phyloP scores from a whole-genome alignment of 192 early-diverging fungal genomes.

The Podila verticillata region DNA sequence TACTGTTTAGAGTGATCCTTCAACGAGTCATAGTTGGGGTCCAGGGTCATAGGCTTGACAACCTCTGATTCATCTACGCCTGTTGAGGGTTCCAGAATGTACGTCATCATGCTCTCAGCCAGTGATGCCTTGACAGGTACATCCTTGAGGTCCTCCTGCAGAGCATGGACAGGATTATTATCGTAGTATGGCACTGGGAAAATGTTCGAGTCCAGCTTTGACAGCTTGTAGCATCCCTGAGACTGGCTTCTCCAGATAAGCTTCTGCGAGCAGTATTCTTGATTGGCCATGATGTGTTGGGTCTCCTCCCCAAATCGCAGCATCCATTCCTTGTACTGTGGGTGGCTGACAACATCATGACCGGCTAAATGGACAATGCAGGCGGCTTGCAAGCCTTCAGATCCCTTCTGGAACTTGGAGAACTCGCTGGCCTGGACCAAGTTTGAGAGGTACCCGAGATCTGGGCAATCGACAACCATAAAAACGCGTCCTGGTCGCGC shows the following conservation, averaged over 20 bases:
- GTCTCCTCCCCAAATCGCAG: conserved; percentile 71
- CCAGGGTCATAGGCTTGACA: conserved; percentile 4
- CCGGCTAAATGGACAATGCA: conserved; percentile 78
- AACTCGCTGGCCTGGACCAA: conserved; percentile 58
- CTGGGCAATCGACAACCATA: conserved; percentile 77
- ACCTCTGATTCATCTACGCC: conserved; percentile 56
- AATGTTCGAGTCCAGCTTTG: conserved; percentile 66
- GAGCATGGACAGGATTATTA: conserved; percentile 48
- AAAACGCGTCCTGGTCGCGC: conserved; percentile 71
- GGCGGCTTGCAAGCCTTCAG: conserved; percentile 30
- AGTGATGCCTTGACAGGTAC: conserved; percentile 10
- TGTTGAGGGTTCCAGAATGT: conserved; percentile 71
- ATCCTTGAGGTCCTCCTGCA: conserved; percentile 27
- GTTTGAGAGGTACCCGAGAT: conserved; percentile 59
- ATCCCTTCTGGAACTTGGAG: conserved; percentile 37
- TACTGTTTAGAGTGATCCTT: conserved; percentile 6
- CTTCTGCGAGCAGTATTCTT: conserved; percentile 70
- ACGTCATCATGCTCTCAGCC: conserved; percentile 59
- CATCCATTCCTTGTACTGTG: conserved; percentile 80
- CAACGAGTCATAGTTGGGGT: neutral
- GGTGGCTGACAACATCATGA: conserved; percentile 67
- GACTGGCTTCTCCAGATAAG: conserved; percentile 75
- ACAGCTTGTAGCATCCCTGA: conserved; percentile 70
- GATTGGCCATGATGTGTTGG: conserved; percentile 80
- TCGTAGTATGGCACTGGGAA: conserved; percentile 80